Percentiles rank a stretch among this genome's conserved stretches.
These are phyloP conservation scores for Teratosphaeria destructans DNA, from an alignment of 2,329 filamentous ascomycete genomes.

Conservation along the genomic window DNA sequence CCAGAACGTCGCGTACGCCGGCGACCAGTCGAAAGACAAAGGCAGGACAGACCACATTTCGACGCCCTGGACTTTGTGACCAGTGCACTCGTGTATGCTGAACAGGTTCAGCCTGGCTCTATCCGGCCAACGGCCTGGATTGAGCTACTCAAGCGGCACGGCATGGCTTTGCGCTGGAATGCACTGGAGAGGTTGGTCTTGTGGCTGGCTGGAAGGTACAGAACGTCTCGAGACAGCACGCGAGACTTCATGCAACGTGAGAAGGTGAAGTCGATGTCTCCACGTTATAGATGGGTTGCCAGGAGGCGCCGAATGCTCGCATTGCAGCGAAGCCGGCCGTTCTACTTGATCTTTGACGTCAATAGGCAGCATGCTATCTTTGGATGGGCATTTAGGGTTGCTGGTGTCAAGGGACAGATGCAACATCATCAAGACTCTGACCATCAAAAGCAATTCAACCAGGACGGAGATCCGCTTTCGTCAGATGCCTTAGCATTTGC, in stretches of 20 bases:
- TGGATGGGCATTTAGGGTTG: constrained; percentile 22
- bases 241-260: neutral
- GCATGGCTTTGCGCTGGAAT: constrained; percentile 42
- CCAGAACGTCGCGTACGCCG: constrained; percentile 29
- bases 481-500: neutral
- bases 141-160: constrained; percentile 49
- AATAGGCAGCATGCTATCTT: constrained; percentile 22
- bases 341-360: neutral
- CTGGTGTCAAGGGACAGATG: neutral
- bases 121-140: constrained; percentile 37
- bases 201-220: constrained; percentile 36
- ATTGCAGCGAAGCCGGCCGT: neutral
- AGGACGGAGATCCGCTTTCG: neutral
- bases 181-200: constrained; percentile 42
- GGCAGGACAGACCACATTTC: constrained; percentile 6
- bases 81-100: constrained; percentile 34
- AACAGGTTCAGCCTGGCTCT: neutral
- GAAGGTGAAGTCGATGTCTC: neutral
- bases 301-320: neutral
- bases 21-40: constrained; percentile 18
- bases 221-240: neutral
- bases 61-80: constrained; percentile 37
- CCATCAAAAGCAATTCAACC: neutral
- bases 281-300: neutral
- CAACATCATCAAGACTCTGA: neutral